Evolutionary conservation across 148 eudicot species (phyloP), one percentile per base, ranked within the genome.

Genomic region (Diospyros lotus): DNA sequence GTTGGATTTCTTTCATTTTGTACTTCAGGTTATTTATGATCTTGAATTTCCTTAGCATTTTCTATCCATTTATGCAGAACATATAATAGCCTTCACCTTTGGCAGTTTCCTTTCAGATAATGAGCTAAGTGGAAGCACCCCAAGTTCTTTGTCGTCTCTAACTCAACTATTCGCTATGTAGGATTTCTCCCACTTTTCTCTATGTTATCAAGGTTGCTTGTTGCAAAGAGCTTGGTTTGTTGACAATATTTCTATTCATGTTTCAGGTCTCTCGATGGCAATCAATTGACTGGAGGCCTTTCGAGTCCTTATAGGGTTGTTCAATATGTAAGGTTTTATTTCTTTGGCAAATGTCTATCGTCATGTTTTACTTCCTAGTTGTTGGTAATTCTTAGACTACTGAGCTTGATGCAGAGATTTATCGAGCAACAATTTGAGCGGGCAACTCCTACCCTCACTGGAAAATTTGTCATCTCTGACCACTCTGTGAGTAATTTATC

Each of bases 91-190:
- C 76, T 87, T 87, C 84, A 86, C 85, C 84, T 82, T 60, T 80
- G 83, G 79, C 97, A 94, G 98, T 86, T 86, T 87, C 81, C 98
- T 94, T 90, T 88, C 98, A 86, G 91, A 72, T 82, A 94, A 94
- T 76, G 85, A 89, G 81, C 82, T 93, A 68, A 85, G 89, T 2
- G 98, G 96, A 76, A 89, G 81, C 79, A 86, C 91, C 69, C 98
- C 98, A 43, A 83, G 81, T 81, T 82, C 96, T 78, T 58, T 91
- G 64, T 85, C 98, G 28, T 80, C 93, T 73, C 85, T 89, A 41
- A 82, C 73, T 46, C 79, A 75, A 74, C 80, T 93, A 38, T 68
- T 83, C 69, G 84, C 92, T 41, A 75, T 93, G 98, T 91, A 84
- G 76, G 95, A 74, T 71, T 58, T 67, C 59, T 6, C 6, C 51